Percentiles rank a stretch among this genome's conserved stretches.
Conservation (phyloP, 306 rosid genomes). For the Trifolium fragiferum region DNA sequence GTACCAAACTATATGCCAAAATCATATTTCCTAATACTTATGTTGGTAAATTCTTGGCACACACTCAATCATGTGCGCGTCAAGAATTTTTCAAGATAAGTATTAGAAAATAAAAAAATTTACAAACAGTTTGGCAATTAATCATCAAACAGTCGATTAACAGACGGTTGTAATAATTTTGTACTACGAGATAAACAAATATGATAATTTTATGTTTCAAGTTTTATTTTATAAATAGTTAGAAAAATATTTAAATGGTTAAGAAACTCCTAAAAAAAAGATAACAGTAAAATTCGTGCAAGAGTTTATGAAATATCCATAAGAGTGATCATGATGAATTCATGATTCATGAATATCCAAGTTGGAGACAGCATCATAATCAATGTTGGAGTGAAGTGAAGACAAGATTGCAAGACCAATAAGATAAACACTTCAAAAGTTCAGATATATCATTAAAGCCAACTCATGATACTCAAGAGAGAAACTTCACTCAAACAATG, state of each 20-base stretch:
- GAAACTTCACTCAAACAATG: background rate
- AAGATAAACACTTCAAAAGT: too few relatives aligned
- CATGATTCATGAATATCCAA: background rate
- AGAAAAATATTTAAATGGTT: background rate
- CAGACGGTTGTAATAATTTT: background rate
- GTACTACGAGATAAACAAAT: background rate
- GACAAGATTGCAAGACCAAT: background rate
- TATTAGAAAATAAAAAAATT: too few relatives aligned
- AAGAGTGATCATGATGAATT: background rate
- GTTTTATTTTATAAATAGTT: background rate
- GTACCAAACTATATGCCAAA: background rate
- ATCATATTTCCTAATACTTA: too few relatives aligned
- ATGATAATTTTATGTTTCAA: background rate
- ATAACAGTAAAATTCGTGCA: background rate
- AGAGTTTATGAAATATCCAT: background rate
- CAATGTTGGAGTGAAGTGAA: background rate
- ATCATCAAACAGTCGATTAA: too few relatives aligned
- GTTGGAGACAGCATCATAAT: background rate
- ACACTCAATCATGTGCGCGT: too few relatives aligned
- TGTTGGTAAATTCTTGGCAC: too few relatives aligned
- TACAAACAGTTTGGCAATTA: too few relatives aligned
- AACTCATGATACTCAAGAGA: background rate
- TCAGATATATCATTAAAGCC: too few relatives aligned
- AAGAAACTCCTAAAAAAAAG: background rate
- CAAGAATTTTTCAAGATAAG: too few relatives aligned